Base-by-base conservation (phyloP, 1,284 basidiomycete genomes). In the Trichosporon faecale region DNA sequence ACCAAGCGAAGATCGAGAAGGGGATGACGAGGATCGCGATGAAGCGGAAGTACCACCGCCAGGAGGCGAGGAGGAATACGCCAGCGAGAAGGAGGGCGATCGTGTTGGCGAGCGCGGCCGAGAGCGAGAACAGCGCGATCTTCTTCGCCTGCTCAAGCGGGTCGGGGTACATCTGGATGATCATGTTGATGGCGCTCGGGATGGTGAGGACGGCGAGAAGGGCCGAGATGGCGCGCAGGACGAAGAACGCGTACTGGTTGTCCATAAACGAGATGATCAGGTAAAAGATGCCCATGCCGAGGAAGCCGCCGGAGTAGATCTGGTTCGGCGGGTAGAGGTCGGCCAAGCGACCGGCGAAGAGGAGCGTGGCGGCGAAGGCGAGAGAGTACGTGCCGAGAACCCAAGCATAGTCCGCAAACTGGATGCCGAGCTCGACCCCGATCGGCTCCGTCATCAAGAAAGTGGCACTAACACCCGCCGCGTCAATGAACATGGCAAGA, bases 21-120 rank as follows among this genome's bases (percentile, higher is more conserved):
- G 80, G 80, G 8, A 78, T 72, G 66, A 79, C 73, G 66, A 82
- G 55, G 69, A 81, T 77, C 6, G 77, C 72, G 64, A 73, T 67
- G 65, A 81, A 80, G 66, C 79, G 73, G 74, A 83, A 82, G 71
- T 85, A 81, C 84, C 84, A 78, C 65, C 75, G 64, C 81, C 81
- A 78, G 70, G 49, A 66, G n/a, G 80, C 77, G 23, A 82, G 74
- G 27, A 81, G 70, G 77, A 82, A 80, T 21, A 80, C 74, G 68
- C 80, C 82, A n/a, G 80, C 79, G 65, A 82, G 76, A 33, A 83
- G 67, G 64, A 77, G 73, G 16, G 75, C 72, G 33, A 74, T 37
- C 9, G 70, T 70, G 69, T 73, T 71, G 68, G 79, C 81, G 1
- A 82, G 71, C 3, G 78, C 81, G 49, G 77, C 79, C 3, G 78